Evolutionary conservation across 352 stramenopile genomes (phyloP).

Genomic region (Globisporangium carolinianum): DNA sequence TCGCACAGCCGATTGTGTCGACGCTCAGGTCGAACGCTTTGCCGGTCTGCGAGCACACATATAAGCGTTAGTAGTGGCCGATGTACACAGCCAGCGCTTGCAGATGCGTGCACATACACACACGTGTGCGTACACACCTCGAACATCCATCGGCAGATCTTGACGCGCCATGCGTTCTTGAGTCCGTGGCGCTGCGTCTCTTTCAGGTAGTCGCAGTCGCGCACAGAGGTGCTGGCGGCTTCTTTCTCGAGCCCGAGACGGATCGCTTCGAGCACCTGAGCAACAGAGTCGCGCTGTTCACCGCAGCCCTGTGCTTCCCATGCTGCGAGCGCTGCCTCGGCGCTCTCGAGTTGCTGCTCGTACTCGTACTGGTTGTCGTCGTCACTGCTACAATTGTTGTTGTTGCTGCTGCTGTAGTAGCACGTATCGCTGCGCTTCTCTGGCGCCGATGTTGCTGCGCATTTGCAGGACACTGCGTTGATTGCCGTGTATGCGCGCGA

Average conservation of each 20-base stretch:
- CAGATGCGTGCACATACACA: background rate
- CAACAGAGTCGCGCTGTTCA: slow-evolving; percentile 3
- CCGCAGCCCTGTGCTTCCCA: background rate
- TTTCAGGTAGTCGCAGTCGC: slow-evolving; percentile 36
- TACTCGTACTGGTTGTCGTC: background rate
- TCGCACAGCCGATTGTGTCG: slow-evolving; percentile 48
- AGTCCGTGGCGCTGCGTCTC: slow-evolving; percentile 53
- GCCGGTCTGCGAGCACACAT: slow-evolving; percentile 25
- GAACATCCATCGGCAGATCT: slow-evolving; percentile 80
- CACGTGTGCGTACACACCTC: slow-evolving; percentile 13
- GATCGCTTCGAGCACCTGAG: slow-evolving; percentile 23
- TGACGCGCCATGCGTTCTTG: slow-evolving; percentile 51
- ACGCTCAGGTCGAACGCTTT: slow-evolving; percentile 64
- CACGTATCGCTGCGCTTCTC: background rate
- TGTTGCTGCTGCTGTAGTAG: background rate
- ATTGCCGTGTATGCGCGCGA: background rate
- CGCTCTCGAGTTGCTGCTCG: background rate
- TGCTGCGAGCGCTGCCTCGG: background rate
- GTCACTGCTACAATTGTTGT: no score
- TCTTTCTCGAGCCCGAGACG: slow-evolving; percentile 31
- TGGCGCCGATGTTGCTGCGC: no score
- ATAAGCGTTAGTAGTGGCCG: background rate
- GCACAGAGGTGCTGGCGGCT: slow-evolving; percentile 10
- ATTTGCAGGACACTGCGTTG: background rate
- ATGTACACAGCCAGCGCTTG: background rate